Evolutionary conservation across 2,329 filamentous ascomycete species (phyloP).

Genomic region (Neofusicoccum parvum): DNA sequence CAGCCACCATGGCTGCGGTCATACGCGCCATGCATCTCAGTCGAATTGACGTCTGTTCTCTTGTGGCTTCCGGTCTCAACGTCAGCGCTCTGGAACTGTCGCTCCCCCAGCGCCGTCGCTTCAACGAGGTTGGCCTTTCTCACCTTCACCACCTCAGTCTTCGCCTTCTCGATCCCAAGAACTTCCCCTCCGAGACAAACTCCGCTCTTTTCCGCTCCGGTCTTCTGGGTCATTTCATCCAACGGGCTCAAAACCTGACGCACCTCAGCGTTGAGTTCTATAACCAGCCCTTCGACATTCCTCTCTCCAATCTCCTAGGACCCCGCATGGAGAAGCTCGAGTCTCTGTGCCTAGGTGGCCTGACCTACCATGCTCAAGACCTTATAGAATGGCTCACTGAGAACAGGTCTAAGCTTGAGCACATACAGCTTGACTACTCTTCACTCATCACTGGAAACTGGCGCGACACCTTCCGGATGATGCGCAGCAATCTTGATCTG

Average conservation of each 20-base stretch:
- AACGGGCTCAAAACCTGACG: neutral
- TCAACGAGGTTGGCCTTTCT: neutral
- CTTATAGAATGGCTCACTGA: conserved; percentile 2
- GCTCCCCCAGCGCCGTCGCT: neutral
- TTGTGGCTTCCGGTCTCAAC: neutral
- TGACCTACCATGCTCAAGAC: conserved; percentile 3
- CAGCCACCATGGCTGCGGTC: neutral
- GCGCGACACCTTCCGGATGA: conserved; percentile 8
- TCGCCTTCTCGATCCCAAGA: neutral
- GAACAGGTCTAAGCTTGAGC: neutral
- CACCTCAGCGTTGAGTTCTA: conserved; percentile 1
- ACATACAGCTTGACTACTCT: conserved; percentile 6
- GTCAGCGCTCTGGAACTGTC: neutral
- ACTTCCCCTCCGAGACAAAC: neutral
- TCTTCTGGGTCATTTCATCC: neutral
- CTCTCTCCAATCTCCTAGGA: conserved; percentile 5
- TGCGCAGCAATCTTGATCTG: conserved; percentile 1
- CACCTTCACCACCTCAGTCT: conserved; percentile 11
- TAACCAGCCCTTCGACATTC: neutral
- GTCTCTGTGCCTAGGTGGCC: neutral
- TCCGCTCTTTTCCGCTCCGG: neutral
- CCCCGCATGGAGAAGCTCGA: conserved; percentile 8
- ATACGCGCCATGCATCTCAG: conserved; percentile 9
- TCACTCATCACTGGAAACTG: conserved; percentile 2
- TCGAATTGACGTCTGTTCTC: neutral